Evolutionary conservation across 306 rosid species (phyloP).

Genomic region (Vigna angularis): DNA sequence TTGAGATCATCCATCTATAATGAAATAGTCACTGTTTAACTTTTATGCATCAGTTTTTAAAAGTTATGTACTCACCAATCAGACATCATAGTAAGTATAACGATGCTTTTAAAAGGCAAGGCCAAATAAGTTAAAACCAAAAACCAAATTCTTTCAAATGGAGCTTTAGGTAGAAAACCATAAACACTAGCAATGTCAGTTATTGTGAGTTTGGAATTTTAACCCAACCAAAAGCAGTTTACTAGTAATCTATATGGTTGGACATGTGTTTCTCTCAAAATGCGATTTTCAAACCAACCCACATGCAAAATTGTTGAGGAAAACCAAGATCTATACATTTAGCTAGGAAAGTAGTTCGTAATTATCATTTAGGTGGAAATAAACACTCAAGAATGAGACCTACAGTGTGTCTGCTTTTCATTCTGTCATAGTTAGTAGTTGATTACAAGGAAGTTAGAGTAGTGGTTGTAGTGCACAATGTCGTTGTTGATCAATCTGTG

Average conservation of each 20-base stretch:
- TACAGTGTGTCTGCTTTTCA: background rate
- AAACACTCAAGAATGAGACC: background rate
- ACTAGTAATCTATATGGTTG: background rate
- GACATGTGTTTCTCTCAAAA: background rate
- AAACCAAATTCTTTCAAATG: background rate
- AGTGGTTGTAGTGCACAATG: background rate
- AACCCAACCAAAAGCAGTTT: background rate
- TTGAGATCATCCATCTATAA: background rate
- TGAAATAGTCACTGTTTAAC: background rate
- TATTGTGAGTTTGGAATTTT: background rate
- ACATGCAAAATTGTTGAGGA: background rate
- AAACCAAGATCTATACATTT: background rate
- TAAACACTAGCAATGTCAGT: background rate
- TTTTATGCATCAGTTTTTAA: background rate
- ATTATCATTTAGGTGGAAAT: background rate
- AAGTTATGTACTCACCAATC: background rate
- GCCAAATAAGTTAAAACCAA: background rate
- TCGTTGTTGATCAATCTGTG: background rate
- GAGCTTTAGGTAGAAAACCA: constrained; percentile 16
- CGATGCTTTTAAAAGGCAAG: background rate
- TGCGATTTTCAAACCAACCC: background rate
- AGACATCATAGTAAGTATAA: background rate
- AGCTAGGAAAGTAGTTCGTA: background rate
- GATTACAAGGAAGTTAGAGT: background rate
- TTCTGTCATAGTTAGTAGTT: background rate